Evolutionary conservation across 164 flowering plant genomes (phyloP), one percentile per base, ranked within the genome.

Genomic region (Cinnamomum chago): DNA sequence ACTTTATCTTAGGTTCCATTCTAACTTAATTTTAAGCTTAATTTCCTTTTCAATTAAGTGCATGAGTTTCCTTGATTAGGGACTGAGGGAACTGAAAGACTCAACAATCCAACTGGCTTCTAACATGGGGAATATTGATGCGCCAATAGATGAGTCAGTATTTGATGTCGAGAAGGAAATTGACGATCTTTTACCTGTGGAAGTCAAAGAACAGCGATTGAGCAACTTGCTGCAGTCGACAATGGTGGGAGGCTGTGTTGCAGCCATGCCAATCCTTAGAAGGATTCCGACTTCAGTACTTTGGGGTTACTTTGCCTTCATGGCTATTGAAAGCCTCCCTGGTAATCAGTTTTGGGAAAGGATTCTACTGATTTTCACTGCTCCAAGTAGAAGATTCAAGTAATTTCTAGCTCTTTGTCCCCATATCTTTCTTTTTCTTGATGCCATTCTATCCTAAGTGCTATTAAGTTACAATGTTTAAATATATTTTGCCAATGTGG

Each of bases 331-430:
- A 83, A 96, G 99, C 73, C 86, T 96, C 58, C 99, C 99, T 0
- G 99, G 99, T 1, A 96, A 96, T 80, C 99, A 96, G 74, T 96
- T 96, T 66, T 96, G 99, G 99, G 98, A 96, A 72, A 86, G 99
- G 78, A 90, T 92, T 68, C 81, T 96, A 66, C 77, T 94, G 24
- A 93, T 91, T 68, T 94, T 96, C 83, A 96, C 99, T 5, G 97
- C 98, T 27, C 98, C 99, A 70, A 94, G 97, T 84, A 82, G 97
- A 86, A 81, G 99, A 91, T 96, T 83, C 91, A 96, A 94, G 99
- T 94, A 88, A 72, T 27, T 23, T 51, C 20, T 28, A 62, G 47
- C 62, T 74, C 20, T 70, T 73, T 60, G 50, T 22, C 2, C 14
- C 27, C 60, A 64, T 27, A 23, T 47, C 72, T 75, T 51, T 23